Percentiles rank a stretch among this genome's conserved stretches.
Evolutionary conservation across 2,329 filamentous ascomycete species (phyloP).

Genomic region (Dactylellina cionopaga): DNA sequence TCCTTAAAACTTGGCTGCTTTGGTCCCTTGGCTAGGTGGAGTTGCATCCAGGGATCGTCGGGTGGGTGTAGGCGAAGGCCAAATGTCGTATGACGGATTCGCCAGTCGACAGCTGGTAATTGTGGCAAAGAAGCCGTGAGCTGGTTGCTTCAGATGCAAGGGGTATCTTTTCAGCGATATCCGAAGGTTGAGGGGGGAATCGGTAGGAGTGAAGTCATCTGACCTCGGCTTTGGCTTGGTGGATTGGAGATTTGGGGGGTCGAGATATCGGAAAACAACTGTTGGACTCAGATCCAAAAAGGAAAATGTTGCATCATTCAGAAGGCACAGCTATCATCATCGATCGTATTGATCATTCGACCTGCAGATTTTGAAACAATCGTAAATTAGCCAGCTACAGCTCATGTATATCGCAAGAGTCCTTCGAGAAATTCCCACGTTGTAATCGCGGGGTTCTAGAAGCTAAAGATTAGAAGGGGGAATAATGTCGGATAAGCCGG

Average conservation of each 20-base stretch:
- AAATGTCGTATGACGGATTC: slow-evolving; percentile 16
- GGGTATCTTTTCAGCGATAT: no score
- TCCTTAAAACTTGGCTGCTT: not conserved
- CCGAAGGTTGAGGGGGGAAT: no score
- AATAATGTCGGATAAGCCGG: not conserved
- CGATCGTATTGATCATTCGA: slow-evolving; percentile 36
- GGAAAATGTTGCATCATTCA: slow-evolving; percentile 37
- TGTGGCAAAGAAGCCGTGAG: no score
- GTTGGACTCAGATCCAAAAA: slow-evolving; percentile 24
- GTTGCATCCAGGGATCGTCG: slow-evolving; percentile 29
- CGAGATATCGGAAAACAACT: slow-evolving; percentile 14
- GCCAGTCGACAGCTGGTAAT: not conserved
- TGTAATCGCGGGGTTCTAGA: not conserved
- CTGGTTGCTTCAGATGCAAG: no score
- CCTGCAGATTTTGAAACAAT: slow-evolving; percentile 49
- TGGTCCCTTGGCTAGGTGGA: slow-evolving; percentile 13
- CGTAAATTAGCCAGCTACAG: slow-evolving; percentile 40
- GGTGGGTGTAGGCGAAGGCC: slow-evolving; percentile 30
- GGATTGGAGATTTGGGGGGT: not conserved
- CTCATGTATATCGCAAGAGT: not conserved
- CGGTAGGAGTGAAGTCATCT: no score
- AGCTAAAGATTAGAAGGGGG: not conserved
- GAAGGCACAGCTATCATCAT: slow-evolving; percentile 22
- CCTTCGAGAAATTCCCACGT: not conserved
- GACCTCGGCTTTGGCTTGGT: not conserved